Base-by-base conservation (phyloP, 768 basidiomycete genomes). In the Boletus bicolor region DNA sequence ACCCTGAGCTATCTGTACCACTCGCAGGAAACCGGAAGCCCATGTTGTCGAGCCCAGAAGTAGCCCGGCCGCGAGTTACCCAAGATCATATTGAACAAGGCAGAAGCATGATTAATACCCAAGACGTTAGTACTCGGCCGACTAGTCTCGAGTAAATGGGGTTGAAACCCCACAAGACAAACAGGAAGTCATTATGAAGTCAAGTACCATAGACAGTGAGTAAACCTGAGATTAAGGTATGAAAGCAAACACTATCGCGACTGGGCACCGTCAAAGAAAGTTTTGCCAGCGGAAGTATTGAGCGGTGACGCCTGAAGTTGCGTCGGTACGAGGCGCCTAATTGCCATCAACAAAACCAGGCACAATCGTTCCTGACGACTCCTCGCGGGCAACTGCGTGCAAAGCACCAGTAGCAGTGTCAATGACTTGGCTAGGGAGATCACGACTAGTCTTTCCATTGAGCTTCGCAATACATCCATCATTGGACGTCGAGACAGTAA, bases 401-500 rank as follows among this genome's bases (percentile, higher is more conserved):
- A 15, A 7, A 34, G 26, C 5, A 24, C 32, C 17, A 26, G 7
- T 12, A 5, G 17, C 26, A 26, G 7, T 2, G 7, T n/a, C 26
- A 17, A n/a, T 2, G 11, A 30, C 3, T 8, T 43, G 17, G 10
- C 8, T 53, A 24, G 44, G 34, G 17, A 54, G 11, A 11, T 21
- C 28, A 17, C 55, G 54, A 21, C 51, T 19, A 12, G 4, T 41
- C 28, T 56, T 35, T 21, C 3, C 43, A 11, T 26, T 2, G n/a
- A 28, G 21, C 2, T 21, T 5, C 7, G 49, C 50, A 32, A 62
- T 43, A 38, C 71, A 72, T 5, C 17, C 28, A 11, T 66, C 51
- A 4, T 58, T 26, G 36, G 35, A n/a, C 3, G 41, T 8, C 30
- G 60, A 51, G 15, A 58, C 44, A 4, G 35, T 24, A 37, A 59